Base-by-base conservation (phyloP, 192 early-diverging fungal genomes). In the Umbelopsis isabellina region DNA sequence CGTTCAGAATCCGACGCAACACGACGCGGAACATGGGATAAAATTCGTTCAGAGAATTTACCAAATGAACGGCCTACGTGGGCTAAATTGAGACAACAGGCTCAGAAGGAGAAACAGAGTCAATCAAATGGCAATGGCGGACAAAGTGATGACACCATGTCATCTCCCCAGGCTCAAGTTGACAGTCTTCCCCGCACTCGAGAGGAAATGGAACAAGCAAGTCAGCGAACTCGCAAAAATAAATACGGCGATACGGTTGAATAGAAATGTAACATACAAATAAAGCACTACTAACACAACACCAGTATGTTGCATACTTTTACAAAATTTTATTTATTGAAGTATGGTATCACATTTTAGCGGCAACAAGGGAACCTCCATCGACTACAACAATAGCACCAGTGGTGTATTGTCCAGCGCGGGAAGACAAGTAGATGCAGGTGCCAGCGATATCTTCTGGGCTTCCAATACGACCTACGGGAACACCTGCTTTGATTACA, bases 391-490 rank as follows among this genome's bases (percentile, higher is more conserved):
- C 93, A 7, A 95, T 78, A 33, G 88, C 85, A 21, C 96, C 96
- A 16, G 88, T 95, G 44, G 94, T 80, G 72, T 94, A 94, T 10
- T 91, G 87, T 35, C 90, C 91, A 4, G 91, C 95, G 6, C 82
- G 71, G 21, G 86, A 88, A 3, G 88, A 86, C 68, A 97, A 77
- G 74, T 91, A 98, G 23, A 98, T 79, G 23, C 89, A 88, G 0
- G 91, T 81, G 20, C 92, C 97, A 49, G 92, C 94, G 84, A 97
- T 91, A 81, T 97, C 96, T 72, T 92, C 86, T 1, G 92, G 79
- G 15, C 75, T 73, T 0, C 97, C 97, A 70, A 98, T 91, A 20
- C 95, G 85, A 15, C 86, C 85, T 67, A 92, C 48, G 11, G 94
- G 93, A 70, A 92, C 77, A 46, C 58, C 49, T 9, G 70, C 58